Base-by-base conservation (phyloP, 2,329 filamentous ascomycete species). In the Davidsoniella neocaledoniae region DNA sequence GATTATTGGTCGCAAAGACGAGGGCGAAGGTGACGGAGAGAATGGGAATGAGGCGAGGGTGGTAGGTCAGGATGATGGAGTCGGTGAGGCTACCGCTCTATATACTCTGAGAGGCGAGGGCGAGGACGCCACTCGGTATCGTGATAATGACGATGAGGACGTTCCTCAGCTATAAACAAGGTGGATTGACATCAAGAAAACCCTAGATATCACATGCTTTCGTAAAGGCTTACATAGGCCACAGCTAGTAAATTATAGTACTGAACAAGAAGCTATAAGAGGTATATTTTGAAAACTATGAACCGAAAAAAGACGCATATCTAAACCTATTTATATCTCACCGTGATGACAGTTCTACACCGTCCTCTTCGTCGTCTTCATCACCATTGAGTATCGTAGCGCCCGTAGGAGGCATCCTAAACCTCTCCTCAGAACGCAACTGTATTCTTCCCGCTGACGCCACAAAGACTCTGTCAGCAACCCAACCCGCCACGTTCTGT, bases 1-100 rank as follows among this genome's bases (percentile, higher is more conserved):
- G 41, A 79, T 90, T 53, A 82, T 88, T 55, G 83, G 84, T 2
- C 69, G 75, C 50, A 76, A 84, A 57, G 79, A 83, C 52, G 79
- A 79, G 58, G 61, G 55, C 23, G 56, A 41, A 12, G 5, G n/a
- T 5, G 40, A 46, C 1, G 43, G 40, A 5, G 52, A 49, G 29
- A 29, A 45, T 9, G 45, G 43, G 2, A 49, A 50, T n/a, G 23
- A 9, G 5, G 29, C n/a, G 17, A 25, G 9, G 6, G 38, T 19
- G 3, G 58, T 58, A 14, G 55, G 21, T 12, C 23, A 45, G 29
- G 41, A 25, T 14, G 37, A 40, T 33, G 37, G 48, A 16, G 23
- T 2, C 16, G 56, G 54, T 12, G 54, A 57, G 5, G 54, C 52
- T 3, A 56, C 54, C 12, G 53, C 56, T 10, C 42, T 58, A 17